phyloP scores from a whole-genome alignment of 2,329 filamentous ascomycete genomes.

The Keithomyces neogunnii region DNA sequence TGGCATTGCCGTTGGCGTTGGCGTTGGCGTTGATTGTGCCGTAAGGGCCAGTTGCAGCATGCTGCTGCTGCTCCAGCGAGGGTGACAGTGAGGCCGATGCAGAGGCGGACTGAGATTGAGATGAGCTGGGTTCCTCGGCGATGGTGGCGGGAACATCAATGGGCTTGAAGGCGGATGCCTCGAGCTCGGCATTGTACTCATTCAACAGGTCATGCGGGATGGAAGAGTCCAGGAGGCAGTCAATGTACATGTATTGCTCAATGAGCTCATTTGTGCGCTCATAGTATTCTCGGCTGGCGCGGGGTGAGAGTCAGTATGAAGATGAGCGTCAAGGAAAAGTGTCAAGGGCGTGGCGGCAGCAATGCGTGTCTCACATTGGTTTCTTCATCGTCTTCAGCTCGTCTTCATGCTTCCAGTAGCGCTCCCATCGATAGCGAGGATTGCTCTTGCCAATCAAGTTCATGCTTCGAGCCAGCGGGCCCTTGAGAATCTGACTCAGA shows the following conservation, averaged over 20 bases:
- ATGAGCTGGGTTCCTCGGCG: conserved; percentile 51
- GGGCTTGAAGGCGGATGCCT: conserved; percentile 43
- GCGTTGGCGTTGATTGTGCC: conserved; percentile 19
- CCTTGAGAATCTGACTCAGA: conserved; percentile 49
- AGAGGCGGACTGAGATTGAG: conserved; percentile 15
- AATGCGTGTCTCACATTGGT: conserved; percentile 42
- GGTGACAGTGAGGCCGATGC: conserved; percentile 10
- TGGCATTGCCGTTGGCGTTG: conserved; percentile 10
- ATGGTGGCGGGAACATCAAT: conserved; percentile 66
- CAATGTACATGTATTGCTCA: conserved; percentile 89
- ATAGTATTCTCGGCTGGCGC: conserved; percentile 65
- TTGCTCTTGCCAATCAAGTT: conserved; percentile 84
- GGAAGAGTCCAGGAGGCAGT: conserved; percentile 80
- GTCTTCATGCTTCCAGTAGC: conserved; percentile 75
- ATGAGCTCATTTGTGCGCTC: conserved; percentile 82
- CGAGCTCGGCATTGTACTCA: conserved; percentile 64
- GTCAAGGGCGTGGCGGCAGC: too few relatives aligned
- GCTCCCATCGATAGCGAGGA: conserved; percentile 76
- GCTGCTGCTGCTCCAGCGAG: conserved; percentile 1
- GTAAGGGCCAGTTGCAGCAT: conserved; percentile 13
- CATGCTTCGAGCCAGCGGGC: conserved; percentile 72
- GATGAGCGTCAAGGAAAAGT: background rate
- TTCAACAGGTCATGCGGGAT: conserved; percentile 88
- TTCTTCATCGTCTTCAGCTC: conserved; percentile 64
- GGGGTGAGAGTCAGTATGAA: background rate